Evolutionary conservation across 202 grass and related monocot genomes (phyloP).

Genomic region (Elaeis oleifera): DNA sequence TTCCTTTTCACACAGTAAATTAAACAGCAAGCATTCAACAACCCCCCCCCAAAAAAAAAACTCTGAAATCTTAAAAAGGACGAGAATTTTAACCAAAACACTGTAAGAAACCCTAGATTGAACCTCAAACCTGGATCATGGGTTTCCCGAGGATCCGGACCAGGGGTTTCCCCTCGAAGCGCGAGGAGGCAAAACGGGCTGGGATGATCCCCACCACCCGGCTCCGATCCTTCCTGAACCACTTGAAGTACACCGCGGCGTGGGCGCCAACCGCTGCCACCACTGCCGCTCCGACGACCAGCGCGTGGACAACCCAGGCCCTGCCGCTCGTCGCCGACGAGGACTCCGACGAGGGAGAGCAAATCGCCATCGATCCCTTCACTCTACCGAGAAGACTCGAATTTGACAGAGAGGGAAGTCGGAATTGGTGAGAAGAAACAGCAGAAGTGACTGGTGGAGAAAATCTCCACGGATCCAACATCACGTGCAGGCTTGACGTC

Average conservation of each 20-base stretch:
- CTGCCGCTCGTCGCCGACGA: constrained; percentile 28
- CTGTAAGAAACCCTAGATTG: too few relatives aligned
- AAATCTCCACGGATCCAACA: too few relatives aligned
- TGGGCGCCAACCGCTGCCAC: constrained; percentile 36
- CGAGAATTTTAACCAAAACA: too few relatives aligned
- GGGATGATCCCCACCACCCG: constrained; percentile 82
- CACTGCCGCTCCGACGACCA: constrained; percentile 27
- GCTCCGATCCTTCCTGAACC: constrained; percentile 46
- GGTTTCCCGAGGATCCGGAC: constrained; percentile 76
- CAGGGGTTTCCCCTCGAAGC: constrained; percentile 90
- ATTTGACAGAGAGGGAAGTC: too few relatives aligned
- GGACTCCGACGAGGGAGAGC: constrained; percentile 47
- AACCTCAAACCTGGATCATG: constrained; percentile 65
- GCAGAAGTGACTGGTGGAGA: too few relatives aligned
- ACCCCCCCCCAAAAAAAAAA: too few relatives aligned
- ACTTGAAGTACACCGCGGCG: constrained; percentile 32
- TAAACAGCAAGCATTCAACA: too few relatives aligned
- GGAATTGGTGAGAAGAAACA: too few relatives aligned
- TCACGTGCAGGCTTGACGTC: too few relatives aligned
- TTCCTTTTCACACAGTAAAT: too few relatives aligned
- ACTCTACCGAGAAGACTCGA: too few relatives aligned
- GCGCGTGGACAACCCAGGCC: constrained; percentile 45
- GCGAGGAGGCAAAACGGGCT: constrained; percentile 83
- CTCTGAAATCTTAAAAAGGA: too few relatives aligned
- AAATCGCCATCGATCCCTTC: constrained; percentile 45